Evolutionary conservation across 345 rosid genomes (phyloP).

Genomic region (Raphanus sativus): DNA sequence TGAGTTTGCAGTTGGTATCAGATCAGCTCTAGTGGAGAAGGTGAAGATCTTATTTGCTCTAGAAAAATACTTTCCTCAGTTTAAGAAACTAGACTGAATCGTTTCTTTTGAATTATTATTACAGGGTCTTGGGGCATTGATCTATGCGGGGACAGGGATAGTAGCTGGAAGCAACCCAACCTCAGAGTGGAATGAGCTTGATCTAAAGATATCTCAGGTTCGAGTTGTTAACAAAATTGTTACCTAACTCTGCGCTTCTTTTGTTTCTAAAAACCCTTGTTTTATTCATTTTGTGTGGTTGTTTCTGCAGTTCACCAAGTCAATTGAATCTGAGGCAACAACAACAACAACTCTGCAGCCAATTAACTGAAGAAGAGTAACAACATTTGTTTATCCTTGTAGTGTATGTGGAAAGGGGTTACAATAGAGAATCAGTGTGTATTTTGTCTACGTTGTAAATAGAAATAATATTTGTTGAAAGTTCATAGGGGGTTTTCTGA

Average conservation of each 20-base stretch:
- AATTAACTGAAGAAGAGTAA: conserved; percentile 20
- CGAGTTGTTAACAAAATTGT: not conserved
- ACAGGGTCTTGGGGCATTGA: conserved; percentile 79
- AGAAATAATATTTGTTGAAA: conserved; percentile 11
- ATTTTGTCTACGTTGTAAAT: conserved; percentile 3
- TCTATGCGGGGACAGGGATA: conserved; percentile 93
- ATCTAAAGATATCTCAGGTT: conserved; percentile 94
- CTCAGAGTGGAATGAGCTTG: conserved; percentile 92
- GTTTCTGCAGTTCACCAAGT: conserved; percentile 35
- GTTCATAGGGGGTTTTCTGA: not conserved
- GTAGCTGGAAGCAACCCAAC: conserved; percentile 86
- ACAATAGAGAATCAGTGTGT: conserved; percentile 7
- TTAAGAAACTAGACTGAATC: not conserved
- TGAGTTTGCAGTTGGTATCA: conserved; percentile 94
- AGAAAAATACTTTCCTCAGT: not conserved
- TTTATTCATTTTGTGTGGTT: not conserved
- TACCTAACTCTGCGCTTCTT: not conserved
- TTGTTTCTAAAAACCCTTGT: not conserved
- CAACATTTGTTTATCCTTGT: conserved; percentile 6
- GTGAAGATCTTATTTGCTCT: conserved; percentile 34
- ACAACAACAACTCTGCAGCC: conserved; percentile 27
- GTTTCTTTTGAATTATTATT: not conserved
- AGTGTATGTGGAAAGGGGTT: not conserved
- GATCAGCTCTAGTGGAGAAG: conserved; percentile 90
- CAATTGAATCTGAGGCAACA: conserved; percentile 31